A percentile compares a stretch with the other conserved stretches of the same genome.
phyloP scores from a whole-genome alignment of 148 eudicot species.

The Tetragonia tetragonoides region DNA sequence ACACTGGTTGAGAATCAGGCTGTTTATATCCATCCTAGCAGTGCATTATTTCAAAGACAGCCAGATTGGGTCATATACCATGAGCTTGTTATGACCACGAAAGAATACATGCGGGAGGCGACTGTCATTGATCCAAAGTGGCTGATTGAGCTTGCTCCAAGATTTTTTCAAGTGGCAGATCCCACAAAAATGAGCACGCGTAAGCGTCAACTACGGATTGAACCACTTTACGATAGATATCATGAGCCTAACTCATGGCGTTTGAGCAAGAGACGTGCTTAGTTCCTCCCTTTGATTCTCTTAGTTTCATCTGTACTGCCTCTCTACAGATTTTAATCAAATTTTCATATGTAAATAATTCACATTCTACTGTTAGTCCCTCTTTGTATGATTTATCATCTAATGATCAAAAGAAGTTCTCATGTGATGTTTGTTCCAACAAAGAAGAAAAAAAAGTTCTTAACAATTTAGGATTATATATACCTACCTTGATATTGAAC shows the following conservation, averaged over 20 bases:
- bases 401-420: no score
- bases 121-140: conserved; percentile 81
- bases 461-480: no score
- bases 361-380: no score
- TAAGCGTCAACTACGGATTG: conserved; percentile 90
- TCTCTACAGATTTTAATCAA: no score
- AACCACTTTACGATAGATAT: conserved; percentile 90
- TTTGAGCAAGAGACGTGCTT: conserved; percentile 84
- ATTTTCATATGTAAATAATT: no score
- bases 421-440: no score
- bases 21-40: conserved; percentile 90
- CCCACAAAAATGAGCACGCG: conserved; percentile 93
- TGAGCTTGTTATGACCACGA: conserved; percentile 93
- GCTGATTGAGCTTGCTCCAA: conserved; percentile 84
- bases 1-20: conserved; percentile 90
- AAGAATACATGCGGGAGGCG: conserved; percentile 93
- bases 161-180: conserved; percentile 83
- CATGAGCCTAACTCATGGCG: conserved; percentile 98
- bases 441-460: no score
- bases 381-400: no score
- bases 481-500: no score
- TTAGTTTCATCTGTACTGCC: no score
- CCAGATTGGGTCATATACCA: conserved; percentile 97
- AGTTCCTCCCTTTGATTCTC: neutral
- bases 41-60: conserved; percentile 91